These are phyloP conservation scores for Clohesyomyces aquaticus DNA, from an alignment of 495 filamentous ascomycete species.

Conservation along the genomic window DNA sequence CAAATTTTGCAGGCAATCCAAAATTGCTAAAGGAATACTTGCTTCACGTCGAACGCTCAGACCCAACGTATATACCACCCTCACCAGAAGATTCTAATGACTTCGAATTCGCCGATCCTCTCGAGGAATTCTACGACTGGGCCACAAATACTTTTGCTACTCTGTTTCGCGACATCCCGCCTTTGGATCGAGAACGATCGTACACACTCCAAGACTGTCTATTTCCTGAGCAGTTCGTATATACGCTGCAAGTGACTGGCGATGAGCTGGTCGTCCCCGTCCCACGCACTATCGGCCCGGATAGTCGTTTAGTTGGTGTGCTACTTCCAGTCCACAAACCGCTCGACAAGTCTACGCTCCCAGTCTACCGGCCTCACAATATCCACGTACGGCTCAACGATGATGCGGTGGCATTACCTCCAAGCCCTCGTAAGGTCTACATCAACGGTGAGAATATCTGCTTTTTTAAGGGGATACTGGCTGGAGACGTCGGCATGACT, in stretches of 20 bases:
- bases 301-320: constrained; percentile 17
- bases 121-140: constrained; percentile 28
- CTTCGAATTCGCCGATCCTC: constrained; percentile 21
- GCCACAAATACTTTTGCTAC: constrained; percentile 23
- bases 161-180: constrained; percentile 26
- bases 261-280: constrained; percentile 24
- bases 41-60: constrained; percentile 28
- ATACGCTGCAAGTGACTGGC: constrained; percentile 24
- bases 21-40: constrained; percentile 28
- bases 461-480: constrained; percentile 24
- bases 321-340: constrained; percentile 23
- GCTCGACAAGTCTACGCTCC: constrained; percentile 18
- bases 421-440: constrained; percentile 25
- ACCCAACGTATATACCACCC: constrained; percentile 25
- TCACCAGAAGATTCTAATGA: constrained; percentile 24
- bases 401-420: constrained; percentile 17
- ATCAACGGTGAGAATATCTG: constrained; percentile 24
- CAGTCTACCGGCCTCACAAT: constrained; percentile 24
- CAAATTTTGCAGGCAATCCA: constrained; percentile 29
- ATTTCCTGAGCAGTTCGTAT: constrained; percentile 20
- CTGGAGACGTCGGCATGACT: constrained; percentile 27
- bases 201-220: constrained; percentile 29
- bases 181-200: constrained; percentile 24
- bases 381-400: constrained; percentile 26
- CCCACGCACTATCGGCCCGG: constrained; percentile 15